phyloP scores from a whole-genome alignment of 768 basidiomycete species.

The Royoungia palumana region DNA sequence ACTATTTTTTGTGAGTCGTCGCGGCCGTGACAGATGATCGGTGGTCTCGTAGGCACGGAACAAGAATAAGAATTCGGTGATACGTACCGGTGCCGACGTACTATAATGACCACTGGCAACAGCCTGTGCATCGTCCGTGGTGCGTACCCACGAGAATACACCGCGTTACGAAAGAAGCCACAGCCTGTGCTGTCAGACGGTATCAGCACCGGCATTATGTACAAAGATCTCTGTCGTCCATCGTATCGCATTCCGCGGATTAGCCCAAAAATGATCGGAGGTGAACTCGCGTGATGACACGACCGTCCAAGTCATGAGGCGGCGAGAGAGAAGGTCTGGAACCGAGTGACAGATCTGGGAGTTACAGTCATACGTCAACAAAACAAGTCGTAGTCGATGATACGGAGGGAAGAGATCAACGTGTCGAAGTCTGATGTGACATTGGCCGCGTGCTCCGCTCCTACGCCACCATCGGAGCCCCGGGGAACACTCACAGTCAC shows the following conservation, averaged over 20 bases:
- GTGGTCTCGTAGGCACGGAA: no score
- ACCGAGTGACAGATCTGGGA: conserved; percentile 1
- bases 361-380: conserved; percentile 35
- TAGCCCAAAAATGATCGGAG: no score
- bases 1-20: neutral
- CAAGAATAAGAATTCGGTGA: neutral
- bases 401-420: conserved; percentile 56
- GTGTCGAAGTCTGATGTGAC: conserved; percentile 46
- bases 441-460: conserved; percentile 31
- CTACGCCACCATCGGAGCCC: conserved; percentile 30
- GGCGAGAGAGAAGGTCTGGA: neutral
- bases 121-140: no score
- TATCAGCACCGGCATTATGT: no score
- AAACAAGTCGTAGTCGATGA: conserved; percentile 71
- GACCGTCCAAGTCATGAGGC: no score
- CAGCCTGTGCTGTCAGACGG: no score
- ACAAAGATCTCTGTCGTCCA: no score
- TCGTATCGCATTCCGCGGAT: no score
- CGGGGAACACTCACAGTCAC: conserved; percentile 82
- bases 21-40: neutral
- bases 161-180: no score
- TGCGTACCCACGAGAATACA: conserved; percentile 3
- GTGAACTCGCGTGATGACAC: no score
- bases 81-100: neutral
- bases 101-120: neutral